These are phyloP conservation scores for Hypoxylon lienhwacheense DNA, from an alignment of 495 filamentous ascomycete species.

Conservation along the genomic window DNA sequence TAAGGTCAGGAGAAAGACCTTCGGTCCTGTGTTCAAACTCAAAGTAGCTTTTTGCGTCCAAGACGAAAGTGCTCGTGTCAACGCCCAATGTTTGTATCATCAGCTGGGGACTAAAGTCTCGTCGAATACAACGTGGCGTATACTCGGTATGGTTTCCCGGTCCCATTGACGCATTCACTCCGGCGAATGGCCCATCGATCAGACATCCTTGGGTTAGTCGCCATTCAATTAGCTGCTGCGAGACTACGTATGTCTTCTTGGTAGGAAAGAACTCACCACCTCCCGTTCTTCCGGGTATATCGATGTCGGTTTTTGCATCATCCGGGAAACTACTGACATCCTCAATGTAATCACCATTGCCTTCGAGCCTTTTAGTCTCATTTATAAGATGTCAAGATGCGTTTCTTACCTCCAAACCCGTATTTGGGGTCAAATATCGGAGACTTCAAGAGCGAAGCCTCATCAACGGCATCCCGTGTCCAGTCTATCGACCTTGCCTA, in stretches of 20 bases:
- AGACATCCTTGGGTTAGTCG: slow-evolving; percentile 30
- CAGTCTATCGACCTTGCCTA: slow-evolving; percentile 22
- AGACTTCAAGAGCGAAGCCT: slow-evolving; percentile 32
- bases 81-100: slow-evolving; percentile 14
- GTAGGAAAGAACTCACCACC: slow-evolving; percentile 26
- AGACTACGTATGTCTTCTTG: not conserved
- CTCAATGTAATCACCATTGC: slow-evolving; percentile 51
- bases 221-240: not conserved
- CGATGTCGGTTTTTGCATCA: slow-evolving; percentile 17
- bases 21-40: slow-evolving; percentile 27
- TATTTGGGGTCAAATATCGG: slow-evolving; percentile 33
- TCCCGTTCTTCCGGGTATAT: slow-evolving; percentile 33
- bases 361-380: slow-evolving; percentile 40
- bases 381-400: not conserved
- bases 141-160: slow-evolving; percentile 36
- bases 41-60: slow-evolving; percentile 19
- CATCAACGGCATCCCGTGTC: slow-evolving; percentile 39
- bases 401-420: slow-evolving; percentile 39
- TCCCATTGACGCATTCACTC: slow-evolving; percentile 37
- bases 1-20: slow-evolving; percentile 17
- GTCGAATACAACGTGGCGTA: slow-evolving; percentile 43
- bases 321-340: slow-evolving; percentile 29
- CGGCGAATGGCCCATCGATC: slow-evolving; percentile 43
- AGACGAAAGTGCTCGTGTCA: slow-evolving; percentile 5
- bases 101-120: slow-evolving; percentile 36